Conservation (phyloP, 2,329 filamentous ascomycete genomes). For the Ustilaginoidea virens region DNA sequence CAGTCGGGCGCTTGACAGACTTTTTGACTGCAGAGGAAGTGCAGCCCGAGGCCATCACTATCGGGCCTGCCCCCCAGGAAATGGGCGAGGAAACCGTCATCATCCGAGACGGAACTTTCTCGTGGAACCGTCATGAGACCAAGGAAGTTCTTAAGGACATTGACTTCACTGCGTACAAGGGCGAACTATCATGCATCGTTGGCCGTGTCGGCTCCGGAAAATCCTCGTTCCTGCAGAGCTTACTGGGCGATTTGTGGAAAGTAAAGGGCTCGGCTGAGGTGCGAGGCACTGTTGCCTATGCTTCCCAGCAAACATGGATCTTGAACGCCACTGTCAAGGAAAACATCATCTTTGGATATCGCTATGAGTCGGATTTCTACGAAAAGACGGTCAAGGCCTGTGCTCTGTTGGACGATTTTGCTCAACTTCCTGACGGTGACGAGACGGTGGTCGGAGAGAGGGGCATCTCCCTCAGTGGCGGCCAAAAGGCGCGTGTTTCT, state of each 20-base stretch:
- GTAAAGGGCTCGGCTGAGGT: slow-evolving; percentile 69
- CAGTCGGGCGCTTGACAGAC: slow-evolving; percentile 67
- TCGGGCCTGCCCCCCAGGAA: slow-evolving; percentile 55
- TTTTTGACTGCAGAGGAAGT: slow-evolving; percentile 84
- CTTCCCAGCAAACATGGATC: slow-evolving; percentile 86
- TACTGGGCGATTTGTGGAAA: slow-evolving; percentile 89
- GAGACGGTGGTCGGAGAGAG: slow-evolving; percentile 94
- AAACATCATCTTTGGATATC: slow-evolving; percentile 92
- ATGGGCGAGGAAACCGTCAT: slow-evolving; percentile 73
- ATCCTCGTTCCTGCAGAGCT: slow-evolving; percentile 75
- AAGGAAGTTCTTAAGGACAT: slow-evolving; percentile 65
- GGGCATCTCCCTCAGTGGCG: slow-evolving; percentile 88
- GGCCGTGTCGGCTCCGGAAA: slow-evolving; percentile 92
- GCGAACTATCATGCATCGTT: slow-evolving; percentile 83
- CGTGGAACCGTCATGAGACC: slow-evolving; percentile 76
- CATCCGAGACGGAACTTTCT: slow-evolving; percentile 76
- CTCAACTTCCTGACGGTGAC: slow-evolving; percentile 84
- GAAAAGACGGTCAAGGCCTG: slow-evolving; percentile 85
- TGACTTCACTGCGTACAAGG: slow-evolving; percentile 78
- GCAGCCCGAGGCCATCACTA: slow-evolving; percentile 64
- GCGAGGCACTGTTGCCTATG: slow-evolving; percentile 74
- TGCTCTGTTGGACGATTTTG: slow-evolving; percentile 80
- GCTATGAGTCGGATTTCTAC: slow-evolving; percentile 88
- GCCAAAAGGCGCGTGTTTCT: slow-evolving; percentile 87
- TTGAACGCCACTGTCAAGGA: slow-evolving; percentile 97